phyloP scores from a whole-genome alignment of 257 asterid species.

The Solanum sitiens region DNA sequence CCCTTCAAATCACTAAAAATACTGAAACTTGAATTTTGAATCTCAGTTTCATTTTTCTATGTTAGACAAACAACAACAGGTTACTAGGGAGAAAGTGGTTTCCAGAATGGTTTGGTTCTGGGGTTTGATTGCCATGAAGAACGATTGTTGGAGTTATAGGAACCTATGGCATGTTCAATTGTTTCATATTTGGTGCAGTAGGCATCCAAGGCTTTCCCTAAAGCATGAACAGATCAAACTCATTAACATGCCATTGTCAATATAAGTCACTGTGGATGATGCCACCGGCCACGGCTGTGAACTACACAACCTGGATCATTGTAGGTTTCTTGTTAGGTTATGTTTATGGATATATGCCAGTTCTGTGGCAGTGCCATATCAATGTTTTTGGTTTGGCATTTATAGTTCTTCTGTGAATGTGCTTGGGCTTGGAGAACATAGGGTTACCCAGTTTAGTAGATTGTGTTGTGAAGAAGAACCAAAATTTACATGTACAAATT shows the following conservation, averaged over 20 bases:
- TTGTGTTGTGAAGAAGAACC: neutral
- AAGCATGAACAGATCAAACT: slow-evolving; percentile 50
- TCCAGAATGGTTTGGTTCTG: slow-evolving; percentile 24
- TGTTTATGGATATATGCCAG: slow-evolving; percentile 47
- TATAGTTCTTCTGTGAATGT: slow-evolving; percentile 57
- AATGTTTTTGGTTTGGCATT: slow-evolving; percentile 73
- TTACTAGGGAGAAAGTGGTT: neutral
- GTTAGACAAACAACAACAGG: neutral
- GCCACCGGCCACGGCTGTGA: slow-evolving; percentile 89
- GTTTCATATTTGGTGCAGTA: slow-evolving; percentile 67
- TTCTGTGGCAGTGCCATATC: slow-evolving; percentile 57
- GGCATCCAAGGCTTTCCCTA: slow-evolving; percentile 55
- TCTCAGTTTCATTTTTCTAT: neutral
- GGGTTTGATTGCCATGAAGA: slow-evolving; percentile 77
- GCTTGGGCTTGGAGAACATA: slow-evolving; percentile 52
- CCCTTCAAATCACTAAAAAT: neutral
- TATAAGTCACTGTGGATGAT: slow-evolving; percentile 49
- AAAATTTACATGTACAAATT: neutral
- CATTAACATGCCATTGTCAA: slow-evolving; percentile 67
- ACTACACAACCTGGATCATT: slow-evolving; percentile 70
- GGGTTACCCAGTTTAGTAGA: neutral
- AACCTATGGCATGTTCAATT: slow-evolving; percentile 38
- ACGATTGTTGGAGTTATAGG: slow-evolving; percentile 60
- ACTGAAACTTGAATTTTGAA: neutral
- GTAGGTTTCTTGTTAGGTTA: slow-evolving; percentile 64